Evolutionary conservation across 108 stramenopile species (phyloP), one percentile per base, ranked within the genome.

Genomic region (Nitzschia sp.): DNA sequence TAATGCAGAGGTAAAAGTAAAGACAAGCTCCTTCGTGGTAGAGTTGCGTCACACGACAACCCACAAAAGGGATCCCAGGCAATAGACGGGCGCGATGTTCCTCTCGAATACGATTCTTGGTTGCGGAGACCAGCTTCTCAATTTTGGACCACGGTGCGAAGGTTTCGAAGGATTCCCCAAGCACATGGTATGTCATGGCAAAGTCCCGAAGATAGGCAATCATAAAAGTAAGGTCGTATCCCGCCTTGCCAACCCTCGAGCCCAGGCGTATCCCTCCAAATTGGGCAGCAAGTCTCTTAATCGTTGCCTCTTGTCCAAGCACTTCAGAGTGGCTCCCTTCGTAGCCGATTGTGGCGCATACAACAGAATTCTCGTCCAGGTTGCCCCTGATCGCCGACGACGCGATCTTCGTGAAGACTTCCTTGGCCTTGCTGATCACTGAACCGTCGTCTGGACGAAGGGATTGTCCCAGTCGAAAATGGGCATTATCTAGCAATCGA

Each of bases 131-230:
- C 36, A 96, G 30, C 11, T 53, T 33, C 31, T 72, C 73, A 53
- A 97, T 53, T 28, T 81, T 86, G 8, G 95, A 91, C 94, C 95
- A 97, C 2, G 90, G 87, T 3, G 88, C 96, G 60, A 95, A 96
- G 6, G 96, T 95, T 68, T 97, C 97, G 60, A 97, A 97, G 32
- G 92, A 92, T 52, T 97, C 97, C 17, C 85, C 94, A 2, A 96
- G 61, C 19, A 96, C 80, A 56, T 86, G 76, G 64, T 95, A 96
- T 38, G 80, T 87, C 76, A 96, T 79, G 21, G 95, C 97, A 78
- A 97, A 97, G 63, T 97, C 97, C 5, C 96, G 87, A n/a, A 97
- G 55, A 66, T 96, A 96, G 9, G 97, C 97, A 58, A 97, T 97
- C 60, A 92, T 89, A 54, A 88, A 97, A 19, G 97, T 97, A 32